phyloP scores from a whole-genome alignment of 2,329 filamentous ascomycete genomes.

The Teratosphaeria epicoccoides region DNA sequence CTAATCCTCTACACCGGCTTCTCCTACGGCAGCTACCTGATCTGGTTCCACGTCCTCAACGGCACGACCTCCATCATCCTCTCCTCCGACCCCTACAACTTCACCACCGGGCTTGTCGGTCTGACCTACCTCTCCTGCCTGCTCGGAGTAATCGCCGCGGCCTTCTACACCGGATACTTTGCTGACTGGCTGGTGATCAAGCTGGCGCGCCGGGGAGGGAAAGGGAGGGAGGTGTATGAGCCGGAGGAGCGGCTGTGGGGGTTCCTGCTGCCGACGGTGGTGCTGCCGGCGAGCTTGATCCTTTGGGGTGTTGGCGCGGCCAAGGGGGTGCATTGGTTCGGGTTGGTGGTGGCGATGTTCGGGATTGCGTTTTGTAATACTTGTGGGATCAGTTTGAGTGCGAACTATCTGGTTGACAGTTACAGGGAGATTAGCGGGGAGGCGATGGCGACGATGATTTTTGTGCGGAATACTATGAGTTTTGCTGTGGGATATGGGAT shows the following conservation, averaged over 20 bases:
- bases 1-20: slow-evolving; percentile 33
- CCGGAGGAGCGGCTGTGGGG: slow-evolving; percentile 33
- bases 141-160: slow-evolving; percentile 27
- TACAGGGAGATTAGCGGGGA: slow-evolving; percentile 37
- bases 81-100: slow-evolving; percentile 27
- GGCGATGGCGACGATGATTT: slow-evolving; percentile 36
- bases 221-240: slow-evolving; percentile 31
- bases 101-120: slow-evolving; percentile 29
- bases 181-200: slow-evolving; percentile 26
- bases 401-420: slow-evolving; percentile 38
- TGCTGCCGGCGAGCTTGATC: slow-evolving; percentile 36
- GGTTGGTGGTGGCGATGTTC: slow-evolving; percentile 32
- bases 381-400: slow-evolving; percentile 19
- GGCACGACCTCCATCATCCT: slow-evolving; percentile 33
- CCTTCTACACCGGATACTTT: slow-evolving; percentile 28
- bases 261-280: slow-evolving; percentile 30
- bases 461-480: slow-evolving; percentile 39
- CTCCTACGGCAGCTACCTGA: slow-evolving; percentile 29
- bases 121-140: slow-evolving; percentile 28
- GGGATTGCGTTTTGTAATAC: slow-evolving; percentile 18
- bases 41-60: slow-evolving; percentile 38
- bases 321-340: slow-evolving; percentile 37
- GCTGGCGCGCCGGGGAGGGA: slow-evolving; percentile 23
- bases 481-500: slow-evolving; percentile 33
- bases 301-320: slow-evolving; percentile 44